These are phyloP conservation scores for Leccinum arenicola DNA, from an alignment of 768 basidiomycete genomes.

Conservation along the genomic window DNA sequence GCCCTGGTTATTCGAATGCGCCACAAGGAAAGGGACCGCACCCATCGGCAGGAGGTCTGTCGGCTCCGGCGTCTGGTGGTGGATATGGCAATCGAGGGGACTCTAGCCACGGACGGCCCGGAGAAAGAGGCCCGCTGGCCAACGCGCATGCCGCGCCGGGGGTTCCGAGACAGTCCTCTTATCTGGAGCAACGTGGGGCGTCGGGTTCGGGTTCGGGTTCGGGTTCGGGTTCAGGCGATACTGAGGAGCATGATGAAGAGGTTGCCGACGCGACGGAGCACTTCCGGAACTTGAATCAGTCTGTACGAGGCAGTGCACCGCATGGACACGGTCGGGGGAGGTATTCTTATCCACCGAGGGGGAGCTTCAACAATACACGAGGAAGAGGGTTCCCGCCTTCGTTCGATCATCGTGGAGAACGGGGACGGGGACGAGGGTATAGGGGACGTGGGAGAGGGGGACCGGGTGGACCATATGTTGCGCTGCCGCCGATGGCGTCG, in stretches of 20 bases:
- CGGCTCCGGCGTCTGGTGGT: constrained; percentile 2
- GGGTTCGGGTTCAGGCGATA: background rate
- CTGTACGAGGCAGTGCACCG: constrained; percentile 24
- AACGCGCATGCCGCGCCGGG: constrained; percentile 9
- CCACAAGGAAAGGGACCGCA: constrained; percentile 9
- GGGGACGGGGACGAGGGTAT: constrained; percentile 33
- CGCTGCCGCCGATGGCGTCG: constrained; percentile 1
- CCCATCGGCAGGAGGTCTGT: constrained; percentile 5
- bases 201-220: background rate
- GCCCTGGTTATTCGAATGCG: constrained; percentile 16
- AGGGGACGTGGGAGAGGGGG: constrained; percentile 17
- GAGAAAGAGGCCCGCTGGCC: constrained; percentile 4
- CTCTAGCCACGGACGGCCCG: background rate
- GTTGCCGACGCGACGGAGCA: background rate
- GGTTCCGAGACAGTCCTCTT: background rate
- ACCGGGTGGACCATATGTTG: background rate
- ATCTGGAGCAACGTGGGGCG: constrained; percentile 1
- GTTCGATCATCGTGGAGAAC: constrained; percentile 30
- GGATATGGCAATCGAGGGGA: constrained; percentile 1
- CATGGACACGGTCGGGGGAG: constrained; percentile 38
- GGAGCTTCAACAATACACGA: constrained; percentile 23
- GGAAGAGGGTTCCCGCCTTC: constrained; percentile 32
- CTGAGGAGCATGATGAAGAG: constrained; percentile 6
- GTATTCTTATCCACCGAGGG: constrained; percentile 19
- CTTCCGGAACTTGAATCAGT: background rate